Evolutionary conservation across 495 filamentous ascomycete species (phyloP).

Genomic region (Aspergillus ostianus): DNA sequence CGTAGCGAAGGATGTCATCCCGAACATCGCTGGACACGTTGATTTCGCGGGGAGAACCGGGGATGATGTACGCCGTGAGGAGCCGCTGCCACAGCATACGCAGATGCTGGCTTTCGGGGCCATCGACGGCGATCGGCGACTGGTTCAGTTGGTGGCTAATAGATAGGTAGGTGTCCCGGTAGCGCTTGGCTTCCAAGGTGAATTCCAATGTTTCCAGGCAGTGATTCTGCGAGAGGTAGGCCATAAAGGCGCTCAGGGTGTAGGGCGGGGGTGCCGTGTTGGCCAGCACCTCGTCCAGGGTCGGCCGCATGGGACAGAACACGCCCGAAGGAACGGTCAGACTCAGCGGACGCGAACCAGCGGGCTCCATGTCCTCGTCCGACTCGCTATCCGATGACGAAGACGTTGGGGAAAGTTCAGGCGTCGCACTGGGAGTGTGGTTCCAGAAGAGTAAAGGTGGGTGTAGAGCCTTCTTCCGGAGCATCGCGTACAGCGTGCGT

Average conservation of each 20-base stretch:
- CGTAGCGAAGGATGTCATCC: slow-evolving; percentile 69
- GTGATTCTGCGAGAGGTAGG: slow-evolving; percentile 96
- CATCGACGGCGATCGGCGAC: slow-evolving; percentile 42
- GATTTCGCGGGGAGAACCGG: slow-evolving; percentile 81
- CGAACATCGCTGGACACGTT: slow-evolving; percentile 88
- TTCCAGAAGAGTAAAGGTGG: slow-evolving; percentile 46
- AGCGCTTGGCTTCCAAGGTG: slow-evolving; percentile 92
- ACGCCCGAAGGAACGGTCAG: slow-evolving; percentile 60
- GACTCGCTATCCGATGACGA: slow-evolving; percentile 50
- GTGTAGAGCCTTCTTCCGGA: slow-evolving; percentile 44
- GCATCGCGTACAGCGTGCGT: slow-evolving; percentile 47
- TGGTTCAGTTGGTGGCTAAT: slow-evolving; percentile 46
- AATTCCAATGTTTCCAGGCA: slow-evolving; percentile 97
- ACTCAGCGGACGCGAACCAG: slow-evolving; percentile 60
- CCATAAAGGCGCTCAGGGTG: slow-evolving; percentile 92
- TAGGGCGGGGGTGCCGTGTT: slow-evolving; percentile 87
- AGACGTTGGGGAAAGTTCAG: slow-evolving; percentile 44
- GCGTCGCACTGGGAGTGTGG: slow-evolving; percentile 39
- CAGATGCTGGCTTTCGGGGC: slow-evolving; percentile 65
- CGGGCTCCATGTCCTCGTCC: slow-evolving; percentile 54
- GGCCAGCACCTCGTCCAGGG: slow-evolving; percentile 81
- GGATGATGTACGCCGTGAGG: slow-evolving; percentile 50
- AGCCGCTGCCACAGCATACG: slow-evolving; percentile 68
- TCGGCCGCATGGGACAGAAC: slow-evolving; percentile 73
- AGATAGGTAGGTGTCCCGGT: slow-evolving; percentile 69